Evolutionary conservation across 2,329 filamentous ascomycete genomes (phyloP), one percentile per base, ranked within the genome.

Genomic region (Fusarium sulawesiense): DNA sequence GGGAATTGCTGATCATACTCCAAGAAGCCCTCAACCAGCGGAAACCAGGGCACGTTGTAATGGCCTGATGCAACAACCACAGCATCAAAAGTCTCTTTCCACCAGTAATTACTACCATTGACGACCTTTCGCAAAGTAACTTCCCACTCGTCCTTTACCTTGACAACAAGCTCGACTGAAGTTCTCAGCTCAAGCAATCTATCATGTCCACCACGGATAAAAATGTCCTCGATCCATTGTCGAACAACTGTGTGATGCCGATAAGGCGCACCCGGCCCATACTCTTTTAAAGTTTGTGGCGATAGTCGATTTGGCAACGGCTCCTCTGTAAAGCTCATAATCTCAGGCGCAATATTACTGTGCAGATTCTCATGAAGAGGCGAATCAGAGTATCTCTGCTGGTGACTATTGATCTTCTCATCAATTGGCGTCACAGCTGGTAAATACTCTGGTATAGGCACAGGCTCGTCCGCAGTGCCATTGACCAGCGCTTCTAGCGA

Each of bases 31-130:
- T 54, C 21, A 8, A 68, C 42, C 11, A 60, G 41, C 10, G 70
- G 60, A 23, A 71, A 64, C 53, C 66, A 72, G 1, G 70, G 64
- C 1, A 72, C 27, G 7, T 71, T 73, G 2, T 71, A 73, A 12
- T 72, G 64, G 0, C 63, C 66, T 2, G 60, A 62, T 13, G 63
- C 66, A 6, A 66, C 70, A 7, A 72, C 64, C 2, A 71, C 14
- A 6, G 66, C 57, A 7, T 73, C 70, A 20, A 72, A 72, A 0
- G 25, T 56, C 25, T 71, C 67, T 5, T 34, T 25, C 68, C 67
- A 68, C 63, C 67, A 71, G 25, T 70, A 68, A 10, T 70, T 70
- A 3, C 63, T 45, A 1, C 58, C 54, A 12, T 57, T 40, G 0
- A 68, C 30, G 2, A 57, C 63, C 20, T 71, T 68, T 18, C 64